Evolutionary conservation across 768 basidiomycete species (phyloP).

Genomic region (Mrakia hoshinonis): DNA sequence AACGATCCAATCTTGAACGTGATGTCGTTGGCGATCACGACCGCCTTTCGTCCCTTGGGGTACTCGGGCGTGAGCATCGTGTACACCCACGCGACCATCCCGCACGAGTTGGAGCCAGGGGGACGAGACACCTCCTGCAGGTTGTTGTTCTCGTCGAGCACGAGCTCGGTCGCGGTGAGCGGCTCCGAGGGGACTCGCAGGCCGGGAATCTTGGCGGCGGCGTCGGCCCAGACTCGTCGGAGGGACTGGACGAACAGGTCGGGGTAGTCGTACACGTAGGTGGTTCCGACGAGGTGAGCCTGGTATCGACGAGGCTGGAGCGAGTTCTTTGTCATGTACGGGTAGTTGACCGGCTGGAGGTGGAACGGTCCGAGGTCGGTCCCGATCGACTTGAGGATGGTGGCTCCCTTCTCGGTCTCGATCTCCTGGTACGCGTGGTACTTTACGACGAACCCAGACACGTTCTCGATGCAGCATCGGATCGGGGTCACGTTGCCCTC

Average conservation of each 20-base stretch:
- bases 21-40: constrained; percentile 95
- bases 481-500: constrained; percentile 94
- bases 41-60: constrained; percentile 72
- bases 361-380: constrained; percentile 87
- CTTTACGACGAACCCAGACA: constrained; percentile 97
- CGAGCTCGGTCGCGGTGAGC: constrained; percentile 77
- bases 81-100: constrained; percentile 98
- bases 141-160: constrained; percentile 85
- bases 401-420: constrained; percentile 85
- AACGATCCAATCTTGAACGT: constrained; percentile 98
- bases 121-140: constrained; percentile 82
- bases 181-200: constrained; percentile 66
- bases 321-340: constrained; percentile 95
- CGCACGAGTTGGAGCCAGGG: constrained; percentile 86
- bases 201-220: constrained; percentile 53
- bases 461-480: constrained; percentile 96
- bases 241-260: constrained; percentile 96
- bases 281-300: constrained; percentile 94
- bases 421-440: constrained; percentile 98
- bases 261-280: constrained; percentile 98
- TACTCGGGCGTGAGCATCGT: constrained; percentile 72
- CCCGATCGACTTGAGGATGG: constrained; percentile 94
- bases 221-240: constrained; percentile 72
- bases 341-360: constrained; percentile 83
- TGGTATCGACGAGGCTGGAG: constrained; percentile 98